A percentile compares a stretch with the other conserved stretches of the same genome.
These are phyloP conservation scores for Magnaporthales sp. DNA, from an alignment of 2,329 filamentous ascomycete genomes.

Conservation along the genomic window DNA sequence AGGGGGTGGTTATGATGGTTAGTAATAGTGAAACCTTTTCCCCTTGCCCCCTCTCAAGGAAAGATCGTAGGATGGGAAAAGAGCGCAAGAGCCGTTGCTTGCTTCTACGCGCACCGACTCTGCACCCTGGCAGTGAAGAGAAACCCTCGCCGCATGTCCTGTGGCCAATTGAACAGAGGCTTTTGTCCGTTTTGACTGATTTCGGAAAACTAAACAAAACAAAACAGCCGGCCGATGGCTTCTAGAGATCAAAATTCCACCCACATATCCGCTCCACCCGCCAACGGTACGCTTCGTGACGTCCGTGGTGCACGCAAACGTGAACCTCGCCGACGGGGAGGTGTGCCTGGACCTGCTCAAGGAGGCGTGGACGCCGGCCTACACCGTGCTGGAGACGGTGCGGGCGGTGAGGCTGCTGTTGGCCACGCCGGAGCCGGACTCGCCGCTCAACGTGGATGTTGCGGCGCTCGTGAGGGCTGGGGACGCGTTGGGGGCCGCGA, in stretches of 20 bases:
- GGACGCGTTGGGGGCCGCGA: slow-evolving; percentile 58
- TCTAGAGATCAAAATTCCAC: slow-evolving; percentile 66
- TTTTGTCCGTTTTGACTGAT: not conserved
- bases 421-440: slow-evolving; percentile 60
- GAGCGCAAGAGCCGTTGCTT: not conserved
- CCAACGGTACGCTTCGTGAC: slow-evolving; percentile 78
- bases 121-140: not conserved
- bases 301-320: slow-evolving; percentile 77
- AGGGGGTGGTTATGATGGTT: slow-evolving; percentile 48
- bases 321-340: slow-evolving; percentile 63
- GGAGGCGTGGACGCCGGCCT: slow-evolving; percentile 75
- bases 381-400: slow-evolving; percentile 68
- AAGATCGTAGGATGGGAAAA: not conserved
- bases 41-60: too few species aligned
- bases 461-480: slow-evolving; percentile 61
- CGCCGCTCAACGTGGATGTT: slow-evolving; percentile 71
- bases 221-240: slow-evolving; percentile 66
- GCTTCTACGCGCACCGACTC: not conserved
- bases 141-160: not conserved
- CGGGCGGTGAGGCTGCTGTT: slow-evolving; percentile 65
- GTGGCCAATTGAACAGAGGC: not conserved
- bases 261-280: slow-evolving; percentile 68
- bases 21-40: slow-evolving; percentile 9
- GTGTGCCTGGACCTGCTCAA: slow-evolving; percentile 87
- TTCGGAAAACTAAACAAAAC: not conserved